Evolutionary conservation across 495 filamentous ascomycete genomes (phyloP), one percentile per base, ranked within the genome.

Genomic region (Talaromyces thailandensis): DNA sequence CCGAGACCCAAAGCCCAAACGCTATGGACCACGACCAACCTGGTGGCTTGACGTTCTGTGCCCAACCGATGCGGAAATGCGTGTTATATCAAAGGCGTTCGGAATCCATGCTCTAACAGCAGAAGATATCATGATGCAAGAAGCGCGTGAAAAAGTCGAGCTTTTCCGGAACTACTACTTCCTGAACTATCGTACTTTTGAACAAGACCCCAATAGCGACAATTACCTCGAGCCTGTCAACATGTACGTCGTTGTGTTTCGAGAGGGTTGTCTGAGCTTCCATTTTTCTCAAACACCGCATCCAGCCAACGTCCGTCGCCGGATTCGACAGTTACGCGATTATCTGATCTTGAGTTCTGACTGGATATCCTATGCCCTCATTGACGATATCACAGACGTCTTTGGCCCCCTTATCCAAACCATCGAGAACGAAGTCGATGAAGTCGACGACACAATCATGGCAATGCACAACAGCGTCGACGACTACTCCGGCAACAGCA

Each of bases 161-260:
- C 84, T 98, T 6, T 98, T 98, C 78, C 84, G 88, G 37, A 88
- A 95, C 65, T 98, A 98, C 76, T 98, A 98, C 71, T 97, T 98
- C 69, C 87, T 97, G 74, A 98, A 96, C 68, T 98, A 97, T 74
- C 88, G 94, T 7, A 91, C 92, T 2, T 98, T 98, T 66, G 95
- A 97, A 67, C 94, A 98, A 72, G 92, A 98, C 68, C 82, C 82
- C 64, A 86, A 87, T 65, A 93, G 84, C 68, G 90, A 93, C 62
- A 84, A 94, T 69, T 96, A 93, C 70, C 81, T 98, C 37, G 89
- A 97, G 67, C 93, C 94, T 14, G 88, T 98, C 66, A 97, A 98
- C 75, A 92, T 98, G 84, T 98, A 96, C 65, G 88, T 96, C 26
- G 90, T 98, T 26, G 94, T 98, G 6, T 98, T 98, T 79, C 86